A percentile compares a stretch with the other conserved stretches of the same genome.
Conservation (phyloP, 2,329 filamentous ascomycete species). For the Fusarium algeriense region DNA sequence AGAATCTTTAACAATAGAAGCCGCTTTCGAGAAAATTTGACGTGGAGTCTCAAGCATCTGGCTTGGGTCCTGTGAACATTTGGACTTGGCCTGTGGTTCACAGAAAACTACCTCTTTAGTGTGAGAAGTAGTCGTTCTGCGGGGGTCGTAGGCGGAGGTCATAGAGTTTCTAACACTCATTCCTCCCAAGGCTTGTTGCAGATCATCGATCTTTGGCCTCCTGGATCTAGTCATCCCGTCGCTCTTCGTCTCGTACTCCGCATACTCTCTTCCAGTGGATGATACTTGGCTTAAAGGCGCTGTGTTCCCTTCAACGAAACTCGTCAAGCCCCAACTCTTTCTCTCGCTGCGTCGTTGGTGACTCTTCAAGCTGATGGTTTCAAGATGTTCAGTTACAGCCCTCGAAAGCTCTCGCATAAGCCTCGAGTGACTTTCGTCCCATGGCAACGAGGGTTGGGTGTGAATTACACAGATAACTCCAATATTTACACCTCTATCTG, state of each 20-base stretch:
- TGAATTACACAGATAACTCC: slow-evolving; percentile 54
- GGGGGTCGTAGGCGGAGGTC: not conserved
- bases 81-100: not conserved
- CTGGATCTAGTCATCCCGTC: not conserved
- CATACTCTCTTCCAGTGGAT: not conserved
- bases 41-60: not conserved
- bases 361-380: slow-evolving; percentile 46
- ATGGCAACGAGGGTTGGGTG: slow-evolving; percentile 11
- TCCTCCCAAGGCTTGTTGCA: not conserved
- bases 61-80: not conserved
- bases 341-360: slow-evolving; percentile 50
- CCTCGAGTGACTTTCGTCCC: slow-evolving; percentile 46
- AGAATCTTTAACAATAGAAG: slow-evolving; percentile 57
- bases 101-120: not conserved
- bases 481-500: slow-evolving; percentile 56
- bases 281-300: slow-evolving; percentile 12
- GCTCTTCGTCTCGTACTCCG: not conserved
- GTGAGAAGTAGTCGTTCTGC: not conserved
- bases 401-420: slow-evolving; percentile 47
- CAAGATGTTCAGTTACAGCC: slow-evolving; percentile 54
- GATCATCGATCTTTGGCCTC: slow-evolving; percentile 22
- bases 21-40: slow-evolving; percentile 57
- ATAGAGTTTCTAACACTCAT: slow-evolving; percentile 1
- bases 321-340: slow-evolving; percentile 54
- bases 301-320: slow-evolving; percentile 52